These are phyloP conservation scores for Paraconiothyrium sp. DNA, from an alignment of 2,329 filamentous ascomycete species.

Conservation along the genomic window DNA sequence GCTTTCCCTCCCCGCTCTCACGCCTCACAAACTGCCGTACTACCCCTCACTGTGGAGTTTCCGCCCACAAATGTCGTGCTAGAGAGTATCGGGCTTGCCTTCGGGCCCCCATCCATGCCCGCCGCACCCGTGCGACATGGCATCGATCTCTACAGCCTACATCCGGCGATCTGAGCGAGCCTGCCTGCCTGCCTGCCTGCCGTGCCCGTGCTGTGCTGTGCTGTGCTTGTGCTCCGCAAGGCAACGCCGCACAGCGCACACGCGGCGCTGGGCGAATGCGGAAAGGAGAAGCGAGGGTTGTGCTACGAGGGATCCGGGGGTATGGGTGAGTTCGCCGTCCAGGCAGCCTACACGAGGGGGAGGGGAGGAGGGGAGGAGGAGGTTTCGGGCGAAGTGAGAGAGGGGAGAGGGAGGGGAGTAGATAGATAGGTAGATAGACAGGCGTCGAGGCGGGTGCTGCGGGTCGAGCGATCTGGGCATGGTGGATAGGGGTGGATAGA, in stretches of 20 bases:
- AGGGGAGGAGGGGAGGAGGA: background rate
- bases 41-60: no score
- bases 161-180: background rate
- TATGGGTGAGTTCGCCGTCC: background rate
- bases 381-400: background rate
- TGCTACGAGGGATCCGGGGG: background rate
- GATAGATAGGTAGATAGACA: no score
- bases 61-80: no score
- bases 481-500: no score
- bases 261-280: constrained; percentile 19
- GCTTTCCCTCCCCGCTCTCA: no score
- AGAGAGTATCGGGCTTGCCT: no score
- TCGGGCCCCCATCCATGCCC: no score
- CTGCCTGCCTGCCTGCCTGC: no score
- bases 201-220: background rate
- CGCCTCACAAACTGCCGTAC: background rate
- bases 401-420: background rate
- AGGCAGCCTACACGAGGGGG: background rate
- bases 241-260: constrained; percentile 6
- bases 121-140: background rate
- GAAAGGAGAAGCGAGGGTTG: constrained; percentile 29
- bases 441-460: no score
- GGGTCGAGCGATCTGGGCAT: no score
- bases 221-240: constrained; percentile 1
- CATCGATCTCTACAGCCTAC: constrained; percentile 13